These are phyloP conservation scores for Zymoseptoria pseudotritici DNA, from an alignment of 2,329 filamentous ascomycete genomes.

Conservation along the genomic window DNA sequence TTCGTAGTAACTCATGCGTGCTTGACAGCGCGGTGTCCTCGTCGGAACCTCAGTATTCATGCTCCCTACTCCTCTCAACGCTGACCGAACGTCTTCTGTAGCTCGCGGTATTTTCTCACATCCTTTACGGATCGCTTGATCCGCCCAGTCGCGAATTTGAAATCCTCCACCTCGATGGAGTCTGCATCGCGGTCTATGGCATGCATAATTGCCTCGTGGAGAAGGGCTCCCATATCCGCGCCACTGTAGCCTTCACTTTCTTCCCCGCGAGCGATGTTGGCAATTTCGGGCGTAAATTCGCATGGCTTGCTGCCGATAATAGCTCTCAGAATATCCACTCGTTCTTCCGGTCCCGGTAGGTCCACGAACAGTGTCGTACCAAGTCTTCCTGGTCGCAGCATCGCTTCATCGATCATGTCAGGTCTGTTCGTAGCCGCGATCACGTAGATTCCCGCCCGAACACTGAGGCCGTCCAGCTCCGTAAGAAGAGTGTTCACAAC, in stretches of 20 bases:
- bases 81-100: constrained; percentile 36
- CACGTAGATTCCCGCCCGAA: constrained; percentile 77
- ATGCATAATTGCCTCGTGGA: constrained; percentile 52
- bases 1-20: too few relatives aligned
- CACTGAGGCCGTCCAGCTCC: constrained; percentile 77
- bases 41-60: background rate
- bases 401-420: constrained; percentile 92
- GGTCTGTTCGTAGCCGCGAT: constrained; percentile 92
- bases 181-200: constrained; percentile 44
- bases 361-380: constrained; percentile 87
- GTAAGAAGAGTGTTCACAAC: constrained; percentile 94
- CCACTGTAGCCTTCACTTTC: constrained; percentile 62
- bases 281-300: constrained; percentile 42
- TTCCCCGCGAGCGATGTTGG: constrained; percentile 62
- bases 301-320: constrained; percentile 47
- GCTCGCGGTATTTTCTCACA: constrained; percentile 48
- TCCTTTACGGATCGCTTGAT: constrained; percentile 50
- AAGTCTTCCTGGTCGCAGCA: constrained; percentile 83
- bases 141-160: constrained; percentile 35
- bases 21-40: background rate
- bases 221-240: constrained; percentile 54
- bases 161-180: constrained; percentile 42
- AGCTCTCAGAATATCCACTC: constrained; percentile 77
- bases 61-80: background rate
- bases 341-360: constrained; percentile 67